Evolutionary conservation across 2,329 filamentous ascomycete species (phyloP), one percentile per base, ranked within the genome.

Genomic region (Pseudonectria foliicola): DNA sequence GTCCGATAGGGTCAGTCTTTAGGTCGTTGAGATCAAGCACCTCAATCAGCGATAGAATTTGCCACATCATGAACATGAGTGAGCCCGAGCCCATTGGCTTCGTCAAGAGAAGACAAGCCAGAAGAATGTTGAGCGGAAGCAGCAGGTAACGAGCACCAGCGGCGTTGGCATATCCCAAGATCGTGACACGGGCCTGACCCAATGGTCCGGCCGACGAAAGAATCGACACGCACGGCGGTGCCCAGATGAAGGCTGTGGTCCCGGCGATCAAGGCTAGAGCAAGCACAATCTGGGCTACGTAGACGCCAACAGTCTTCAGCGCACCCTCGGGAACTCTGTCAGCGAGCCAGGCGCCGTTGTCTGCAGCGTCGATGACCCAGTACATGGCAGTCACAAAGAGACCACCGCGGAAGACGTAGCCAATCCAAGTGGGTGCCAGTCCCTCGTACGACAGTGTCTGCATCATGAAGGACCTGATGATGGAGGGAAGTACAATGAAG

Each of bases 41-140:
- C 56, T 83, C 76, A 40, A 73, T 57, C n/a, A 83, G 73, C 10
- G 86, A 87, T 41, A 98, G 77, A 28, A 95, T 80, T 62, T 95
- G 90, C 79, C 89, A 90, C 40, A 88, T 67, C 60, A 92, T 78
- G 33, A 96, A 68, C 7, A 77, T 84, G 33, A 96, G 74, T 1
- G 88, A 80, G 32, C 87, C 89, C 38, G 81, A 80, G 33, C 92
- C 92, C 85, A 98, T 93, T 12, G 92, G 92, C 59, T 96, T 96
- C 44, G 90, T 84, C 16, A 96, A 72, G 7, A 95, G 71, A 35
- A 87, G 75, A 38, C 88, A 77, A 1, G 80, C 83, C 7, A 85
- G 71, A 16, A 86, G 71, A 60, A 93, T 79, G 55, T 89, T 87
- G 46, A 86, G 69, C 3, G 88, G 75, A 6, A 96, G 73, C 24